Base-by-base conservation (phyloP, 2,329 filamentous ascomycete species). In the Ilyonectria robusta region DNA sequence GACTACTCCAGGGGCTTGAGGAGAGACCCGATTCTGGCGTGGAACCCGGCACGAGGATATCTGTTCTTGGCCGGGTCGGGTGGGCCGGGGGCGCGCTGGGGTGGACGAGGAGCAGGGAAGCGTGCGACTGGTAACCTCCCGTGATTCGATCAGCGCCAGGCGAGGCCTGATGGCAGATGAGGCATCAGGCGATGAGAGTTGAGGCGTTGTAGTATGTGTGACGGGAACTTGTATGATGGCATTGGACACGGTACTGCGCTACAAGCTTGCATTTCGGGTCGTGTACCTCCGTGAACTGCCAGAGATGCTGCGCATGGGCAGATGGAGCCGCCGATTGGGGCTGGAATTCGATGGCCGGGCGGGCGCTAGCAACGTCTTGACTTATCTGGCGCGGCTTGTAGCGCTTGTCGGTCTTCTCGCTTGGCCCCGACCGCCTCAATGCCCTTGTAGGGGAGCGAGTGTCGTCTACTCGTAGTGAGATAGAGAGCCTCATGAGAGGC, bases 11-110 rank as follows among this genome's bases (percentile, higher is more conserved):
- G 71, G 66, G 70, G 61, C 33, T n/a, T 35, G 69, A 64, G 66
- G 59, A 26, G 46, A 69, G 66, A 72, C 63, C 65, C 69, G 71
- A 65, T 59, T 70, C 69, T 60, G 55, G 71, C 63, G 70, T 62
- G 59, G 63, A 61, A 58, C 60, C 72, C 70, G 59, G 72, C 62
- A 58, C 33, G 56, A 62, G 67, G 62, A 59, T 62, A 62, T 72
- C 64, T 72, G 50, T 70, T 68, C 65, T 70, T 55, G 54, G 65
- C 65, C 37, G 33, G 64, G 61, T 63, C 26, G 6, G 26, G 26
- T 26, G 26, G 26, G 26, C 26, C 26, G 56, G 51, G 72, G 61
- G 23, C 67, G 65, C 59, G 54, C 62, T 64, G 59, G 70, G 69
- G 69, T 63, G 51, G 21, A 40, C 7, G 17, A 42, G n/a, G 40